Conservation (phyloP, 495 filamentous ascomycete genomes). For the Chaetomium cochliodes region DNA sequence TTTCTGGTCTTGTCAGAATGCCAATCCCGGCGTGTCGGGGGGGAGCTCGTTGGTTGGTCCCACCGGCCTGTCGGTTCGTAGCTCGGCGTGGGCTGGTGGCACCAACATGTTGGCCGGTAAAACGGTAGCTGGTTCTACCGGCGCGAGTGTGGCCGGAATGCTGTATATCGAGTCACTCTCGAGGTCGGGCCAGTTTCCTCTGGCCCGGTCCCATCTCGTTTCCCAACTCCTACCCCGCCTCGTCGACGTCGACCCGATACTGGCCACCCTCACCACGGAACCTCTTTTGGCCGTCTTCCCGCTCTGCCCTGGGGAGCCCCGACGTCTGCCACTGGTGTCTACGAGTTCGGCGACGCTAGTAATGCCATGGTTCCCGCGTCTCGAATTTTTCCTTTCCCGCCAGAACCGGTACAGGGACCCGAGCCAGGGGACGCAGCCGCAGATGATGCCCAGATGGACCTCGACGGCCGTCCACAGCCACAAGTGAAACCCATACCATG, state of each 20-base stretch:
- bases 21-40: not conserved
- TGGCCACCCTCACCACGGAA: constrained; percentile 16
- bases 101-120: too few species aligned
- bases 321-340: not conserved
- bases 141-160: not conserved
- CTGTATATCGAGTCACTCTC: constrained; percentile 2
- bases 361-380: too few species aligned
- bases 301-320: not conserved
- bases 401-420: constrained; percentile 35
- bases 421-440: constrained; percentile 42
- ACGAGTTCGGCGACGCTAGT: not conserved
- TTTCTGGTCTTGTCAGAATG: not conserved
- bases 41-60: not conserved
- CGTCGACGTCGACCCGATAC: not conserved
- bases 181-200: constrained; percentile 9
- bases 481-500: constrained; percentile 42
- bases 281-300: not conserved
- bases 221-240: not conserved
- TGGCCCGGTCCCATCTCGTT: not conserved
- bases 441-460: constrained; percentile 43
- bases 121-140: too few species aligned
- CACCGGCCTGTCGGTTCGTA: too few species aligned
- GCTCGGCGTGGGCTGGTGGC: too few species aligned
- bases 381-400: not conserved
- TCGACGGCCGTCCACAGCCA: constrained; percentile 47